Percentiles rank a stretch among this genome's conserved stretches.
phyloP scores from a whole-genome alignment of 208 protist genomes.

The Novymonas esmeraldas region DNA sequence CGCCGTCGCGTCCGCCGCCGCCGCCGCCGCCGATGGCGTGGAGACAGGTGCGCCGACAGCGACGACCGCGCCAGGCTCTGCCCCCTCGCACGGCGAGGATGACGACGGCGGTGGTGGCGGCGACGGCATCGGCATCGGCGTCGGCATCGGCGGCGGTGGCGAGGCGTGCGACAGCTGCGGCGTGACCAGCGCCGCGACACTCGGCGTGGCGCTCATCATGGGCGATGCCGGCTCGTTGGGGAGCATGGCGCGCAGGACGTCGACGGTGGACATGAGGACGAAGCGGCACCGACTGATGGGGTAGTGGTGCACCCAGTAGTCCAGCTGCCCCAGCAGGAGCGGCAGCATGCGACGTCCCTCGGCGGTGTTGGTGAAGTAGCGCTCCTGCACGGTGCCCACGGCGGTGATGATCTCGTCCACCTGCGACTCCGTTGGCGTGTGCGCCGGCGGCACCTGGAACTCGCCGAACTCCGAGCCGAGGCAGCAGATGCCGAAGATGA shows the following conservation, averaged over 20 bases:
- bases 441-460: constrained; percentile 54
- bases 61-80: not conserved
- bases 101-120: not conserved
- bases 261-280: constrained; percentile 62
- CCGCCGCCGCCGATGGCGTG: not conserved
- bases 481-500: constrained; percentile 60
- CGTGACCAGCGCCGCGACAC: not conserved
- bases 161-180: not conserved
- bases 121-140: not conserved
- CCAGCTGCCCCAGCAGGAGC: constrained; percentile 42
- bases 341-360: constrained; percentile 47
- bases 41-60: not conserved
- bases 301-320: constrained; percentile 71
- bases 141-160: not conserved
- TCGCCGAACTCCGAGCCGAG: constrained; percentile 48
- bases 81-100: not conserved
- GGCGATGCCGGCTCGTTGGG: constrained; percentile 15
- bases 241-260: constrained; percentile 37
- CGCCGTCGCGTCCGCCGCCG: not conserved
- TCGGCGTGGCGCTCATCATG: constrained; percentile 5
- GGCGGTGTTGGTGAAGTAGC: constrained; percentile 49
- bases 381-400: constrained; percentile 42
- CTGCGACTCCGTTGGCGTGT: constrained; percentile 70
- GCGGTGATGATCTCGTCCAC: constrained; percentile 73
- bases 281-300: constrained; percentile 66